Conservation (phyloP, 108 stramenopile species). For the Skeletonema potamos region DNA sequence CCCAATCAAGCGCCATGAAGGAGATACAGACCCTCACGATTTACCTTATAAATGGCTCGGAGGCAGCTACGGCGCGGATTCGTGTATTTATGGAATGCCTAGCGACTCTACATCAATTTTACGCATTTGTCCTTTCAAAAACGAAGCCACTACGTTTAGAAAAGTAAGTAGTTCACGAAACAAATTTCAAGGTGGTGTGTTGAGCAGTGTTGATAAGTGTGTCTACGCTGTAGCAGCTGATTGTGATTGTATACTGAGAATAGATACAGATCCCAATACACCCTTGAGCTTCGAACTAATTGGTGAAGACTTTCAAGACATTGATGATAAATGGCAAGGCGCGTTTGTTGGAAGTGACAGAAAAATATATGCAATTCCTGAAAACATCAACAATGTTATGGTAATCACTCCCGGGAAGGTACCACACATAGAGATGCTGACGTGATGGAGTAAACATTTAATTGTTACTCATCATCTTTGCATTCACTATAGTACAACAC, state of each 20-base stretch:
- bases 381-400: slow-evolving; percentile 73
- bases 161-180: slow-evolving; percentile 11
- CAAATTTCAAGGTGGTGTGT: slow-evolving; percentile 75
- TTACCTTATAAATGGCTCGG: slow-evolving; percentile 54
- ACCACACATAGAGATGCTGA: slow-evolving; percentile 31
- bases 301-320: slow-evolving; percentile 17
- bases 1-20: slow-evolving; percentile 31
- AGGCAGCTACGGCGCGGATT: slow-evolving; percentile 74
- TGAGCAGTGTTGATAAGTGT: slow-evolving; percentile 63
- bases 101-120: slow-evolving; percentile 43
- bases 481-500: too few species aligned
- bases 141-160: slow-evolving; percentile 38
- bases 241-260: slow-evolving; percentile 58
- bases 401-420: slow-evolving; percentile 57
- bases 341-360: slow-evolving; percentile 72
- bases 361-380: slow-evolving; percentile 78
- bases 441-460: not conserved
- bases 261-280: slow-evolving; percentile 50
- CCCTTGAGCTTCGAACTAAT: slow-evolving; percentile 22
- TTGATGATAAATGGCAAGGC: slow-evolving; percentile 46
- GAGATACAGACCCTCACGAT: slow-evolving; percentile 24
- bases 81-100: slow-evolving; percentile 85
- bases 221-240: slow-evolving; percentile 82
- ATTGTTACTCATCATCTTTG: not conserved
- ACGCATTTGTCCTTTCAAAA: slow-evolving; percentile 35